Conservation (phyloP, 2,329 filamentous ascomycete genomes). For the Botrytis fabae region DNA sequence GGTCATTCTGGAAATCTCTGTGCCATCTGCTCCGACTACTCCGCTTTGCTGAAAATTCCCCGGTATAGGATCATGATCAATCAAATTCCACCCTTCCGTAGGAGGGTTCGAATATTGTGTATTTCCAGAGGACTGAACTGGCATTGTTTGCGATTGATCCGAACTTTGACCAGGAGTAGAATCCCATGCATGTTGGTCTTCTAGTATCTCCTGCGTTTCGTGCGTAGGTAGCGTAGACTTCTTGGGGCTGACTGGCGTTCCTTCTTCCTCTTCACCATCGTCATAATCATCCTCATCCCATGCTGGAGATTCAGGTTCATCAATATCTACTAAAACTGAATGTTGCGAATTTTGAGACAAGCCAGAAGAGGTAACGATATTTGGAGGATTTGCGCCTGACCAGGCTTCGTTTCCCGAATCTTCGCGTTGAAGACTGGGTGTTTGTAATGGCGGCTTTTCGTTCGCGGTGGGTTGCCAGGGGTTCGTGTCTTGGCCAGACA, state of each 20-base stretch:
- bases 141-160: neutral
- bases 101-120: conserved; percentile 29
- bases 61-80: conserved; percentile 33
- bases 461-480: conserved; percentile 39
- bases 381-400: conserved; percentile 25
- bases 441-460: conserved; percentile 30
- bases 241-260: neutral
- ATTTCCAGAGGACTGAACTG: neutral
- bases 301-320: conserved; percentile 39
- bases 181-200: conserved; percentile 39
- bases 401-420: conserved; percentile 38
- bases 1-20: conserved; percentile 23
- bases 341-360: conserved; percentile 23
- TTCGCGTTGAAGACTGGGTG: conserved; percentile 27
- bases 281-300: conserved; percentile 39
- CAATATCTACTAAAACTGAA: conserved; percentile 35
- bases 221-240: conserved; percentile 26
- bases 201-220: conserved; percentile 31
- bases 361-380: neutral
- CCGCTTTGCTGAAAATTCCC: conserved; percentile 34
- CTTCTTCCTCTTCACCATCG: conserved; percentile 14
- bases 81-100: conserved; percentile 36
- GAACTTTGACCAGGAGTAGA: conserved; percentile 25
- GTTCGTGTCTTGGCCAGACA: conserved; percentile 36
- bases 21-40: conserved; percentile 27